These are phyloP conservation scores for Carpinus viminea DNA, from an alignment of 306 rosid species.

Conservation along the genomic window DNA sequence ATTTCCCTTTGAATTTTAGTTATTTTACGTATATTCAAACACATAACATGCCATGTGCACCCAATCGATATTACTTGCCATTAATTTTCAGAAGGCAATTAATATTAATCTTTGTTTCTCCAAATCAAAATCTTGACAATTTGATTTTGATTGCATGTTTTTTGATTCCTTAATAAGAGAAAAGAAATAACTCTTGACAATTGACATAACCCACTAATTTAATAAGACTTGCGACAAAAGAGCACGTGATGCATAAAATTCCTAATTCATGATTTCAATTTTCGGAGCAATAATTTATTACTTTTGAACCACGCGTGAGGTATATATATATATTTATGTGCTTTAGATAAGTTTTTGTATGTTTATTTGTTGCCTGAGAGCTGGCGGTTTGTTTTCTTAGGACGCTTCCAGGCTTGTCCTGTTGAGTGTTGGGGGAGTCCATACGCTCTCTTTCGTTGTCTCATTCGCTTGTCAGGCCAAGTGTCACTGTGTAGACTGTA, in stretches of 20 bases:
- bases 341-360: not conserved
- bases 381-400: not conserved
- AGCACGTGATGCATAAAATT: not conserved
- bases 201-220: not conserved
- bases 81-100: not conserved
- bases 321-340: not conserved
- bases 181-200: not conserved
- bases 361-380: not conserved
- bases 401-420: slow-evolving; percentile 8
- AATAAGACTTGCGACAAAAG: not conserved
- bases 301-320: not conserved
- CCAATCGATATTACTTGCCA: not conserved
- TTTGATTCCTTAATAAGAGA: not conserved
- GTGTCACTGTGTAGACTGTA: no score
- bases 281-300: not conserved
- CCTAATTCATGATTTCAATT: not conserved
- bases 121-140: no score
- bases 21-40: not conserved
- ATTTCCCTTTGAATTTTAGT: not conserved
- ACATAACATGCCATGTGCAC: not conserved
- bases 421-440: not conserved
- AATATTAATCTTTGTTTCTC: no score
- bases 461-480: not conserved
- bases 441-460: slow-evolving; percentile 12
- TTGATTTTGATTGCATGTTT: not conserved